These are phyloP conservation scores for Gonium pectorale DNA, from an alignment of 139 green algal species.

Conservation along the genomic window DNA sequence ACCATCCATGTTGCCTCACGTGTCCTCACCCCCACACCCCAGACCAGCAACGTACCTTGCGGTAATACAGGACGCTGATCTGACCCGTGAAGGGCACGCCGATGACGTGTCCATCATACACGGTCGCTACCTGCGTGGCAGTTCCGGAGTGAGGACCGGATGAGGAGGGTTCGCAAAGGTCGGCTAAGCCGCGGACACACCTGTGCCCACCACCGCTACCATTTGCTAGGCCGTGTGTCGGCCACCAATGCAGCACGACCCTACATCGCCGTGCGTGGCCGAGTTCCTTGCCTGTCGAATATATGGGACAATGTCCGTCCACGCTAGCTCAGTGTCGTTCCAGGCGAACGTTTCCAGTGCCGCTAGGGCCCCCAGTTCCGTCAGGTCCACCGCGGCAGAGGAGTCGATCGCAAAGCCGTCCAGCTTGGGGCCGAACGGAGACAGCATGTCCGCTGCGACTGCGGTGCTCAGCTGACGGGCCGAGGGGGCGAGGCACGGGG, in stretches of 20 bases:
- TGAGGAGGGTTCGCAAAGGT: background rate
- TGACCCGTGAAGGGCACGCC: slow-evolving; percentile 26
- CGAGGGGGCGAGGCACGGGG: background rate
- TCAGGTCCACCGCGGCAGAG: slow-evolving; percentile 33
- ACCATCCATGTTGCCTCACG: too few relatives aligned
- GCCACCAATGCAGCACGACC: background rate
- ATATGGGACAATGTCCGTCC: slow-evolving; percentile 25
- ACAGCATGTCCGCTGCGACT: background rate
- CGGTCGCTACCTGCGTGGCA: slow-evolving; percentile 2
- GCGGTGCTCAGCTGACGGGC: background rate
- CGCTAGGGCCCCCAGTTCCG: background rate
- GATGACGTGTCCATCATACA: slow-evolving; percentile 32
- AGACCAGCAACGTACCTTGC: too few relatives aligned
- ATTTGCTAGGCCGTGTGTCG: background rate
- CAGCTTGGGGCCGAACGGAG: background rate
- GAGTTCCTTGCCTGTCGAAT: background rate
- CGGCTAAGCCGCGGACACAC: background rate
- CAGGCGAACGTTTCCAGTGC: slow-evolving; percentile 26
- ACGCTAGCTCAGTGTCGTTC: background rate
- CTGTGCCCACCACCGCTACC: background rate
- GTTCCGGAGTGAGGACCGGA: background rate
- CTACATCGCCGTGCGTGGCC: background rate
- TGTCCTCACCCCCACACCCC: too few relatives aligned
- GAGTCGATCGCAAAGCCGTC: slow-evolving; percentile 35
- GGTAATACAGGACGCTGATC: slow-evolving; percentile 23